A percentile compares a stretch with the other conserved stretches of the same genome.
phyloP scores from a whole-genome alignment of 805 yeast species.

The Yarrowia sp. region DNA sequence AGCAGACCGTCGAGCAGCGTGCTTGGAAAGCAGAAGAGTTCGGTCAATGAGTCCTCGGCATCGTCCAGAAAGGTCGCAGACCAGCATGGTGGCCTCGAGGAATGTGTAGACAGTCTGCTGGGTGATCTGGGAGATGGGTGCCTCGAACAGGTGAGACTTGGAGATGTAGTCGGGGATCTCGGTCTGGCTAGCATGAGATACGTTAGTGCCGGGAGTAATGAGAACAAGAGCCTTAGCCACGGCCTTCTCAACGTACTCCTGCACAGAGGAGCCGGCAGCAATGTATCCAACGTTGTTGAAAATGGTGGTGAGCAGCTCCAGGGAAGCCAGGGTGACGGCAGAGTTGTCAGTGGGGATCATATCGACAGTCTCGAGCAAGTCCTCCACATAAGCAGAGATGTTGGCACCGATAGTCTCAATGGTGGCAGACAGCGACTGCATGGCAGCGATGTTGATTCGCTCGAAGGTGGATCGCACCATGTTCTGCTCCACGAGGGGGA shows the following conservation, averaged over 20 bases:
- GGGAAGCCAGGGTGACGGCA: conserved; percentile 5
- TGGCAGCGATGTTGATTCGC: conserved; percentile 47
- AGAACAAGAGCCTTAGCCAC: conserved; percentile 6
- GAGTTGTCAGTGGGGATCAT: conserved; percentile 26
- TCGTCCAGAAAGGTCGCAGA: conserved; percentile 55
- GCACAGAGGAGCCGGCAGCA: conserved; percentile 23
- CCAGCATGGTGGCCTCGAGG: conserved; percentile 50
- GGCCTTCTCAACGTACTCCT: conserved; percentile 23
- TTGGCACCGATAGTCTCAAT: conserved; percentile 47
- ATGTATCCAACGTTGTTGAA: conserved; percentile 7
- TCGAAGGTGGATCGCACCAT: conserved; percentile 56
- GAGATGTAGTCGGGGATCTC: conserved; percentile 30
- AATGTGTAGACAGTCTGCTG: conserved; percentile 44
- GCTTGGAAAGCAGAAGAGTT: conserved; percentile 41
- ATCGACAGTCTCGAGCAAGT: conserved; percentile 9
- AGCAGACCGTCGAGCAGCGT: conserved; percentile 35
- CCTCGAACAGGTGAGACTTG: conserved; percentile 31
- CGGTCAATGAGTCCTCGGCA: conserved; percentile 59
- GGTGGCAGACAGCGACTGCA: conserved; percentile 32
- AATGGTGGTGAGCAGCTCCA: background rate
- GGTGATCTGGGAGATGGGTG: conserved; percentile 3
- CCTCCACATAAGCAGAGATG: conserved; percentile 42
- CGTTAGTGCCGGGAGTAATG: conserved; percentile 7
- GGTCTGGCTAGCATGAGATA: conserved; percentile 8
- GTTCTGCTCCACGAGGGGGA: conserved; percentile 30